Percentiles rank a stretch among this genome's conserved stretches.
phyloP scores from a whole-genome alignment of 2,329 filamentous ascomycete species.

The Gremmenia infestans region DNA sequence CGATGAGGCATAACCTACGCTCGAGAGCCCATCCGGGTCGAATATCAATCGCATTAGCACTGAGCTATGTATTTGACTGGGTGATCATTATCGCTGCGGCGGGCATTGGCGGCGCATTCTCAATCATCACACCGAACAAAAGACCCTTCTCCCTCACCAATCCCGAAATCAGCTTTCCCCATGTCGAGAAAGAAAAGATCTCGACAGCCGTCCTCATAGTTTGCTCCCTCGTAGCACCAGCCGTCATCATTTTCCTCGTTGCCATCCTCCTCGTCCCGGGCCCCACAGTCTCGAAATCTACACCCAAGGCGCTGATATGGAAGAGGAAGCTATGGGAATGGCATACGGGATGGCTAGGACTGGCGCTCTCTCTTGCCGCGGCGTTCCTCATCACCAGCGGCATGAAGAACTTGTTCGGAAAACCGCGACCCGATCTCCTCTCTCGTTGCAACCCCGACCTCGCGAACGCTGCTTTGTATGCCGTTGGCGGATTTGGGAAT shows the following conservation, averaged over 20 bases:
- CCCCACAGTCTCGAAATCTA: constrained; percentile 56
- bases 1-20: constrained; percentile 9
- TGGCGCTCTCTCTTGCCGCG: constrained; percentile 65
- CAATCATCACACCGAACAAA: constrained; percentile 57
- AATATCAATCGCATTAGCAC: constrained; percentile 38
- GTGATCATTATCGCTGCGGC: constrained; percentile 57
- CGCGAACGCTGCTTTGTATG: constrained; percentile 51
- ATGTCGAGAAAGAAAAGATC: constrained; percentile 65
- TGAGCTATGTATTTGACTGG: constrained; percentile 73
- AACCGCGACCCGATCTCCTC: constrained; percentile 59
- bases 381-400: constrained; percentile 79
- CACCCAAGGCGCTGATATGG: constrained; percentile 64
- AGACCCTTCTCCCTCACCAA: constrained; percentile 69
- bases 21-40: constrained; percentile 17
- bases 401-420: constrained; percentile 71
- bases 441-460: constrained; percentile 74
- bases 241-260: constrained; percentile 62
- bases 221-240: constrained; percentile 60
- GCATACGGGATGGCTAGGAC: constrained; percentile 78
- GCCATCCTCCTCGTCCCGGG: constrained; percentile 69
- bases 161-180: constrained; percentile 72
- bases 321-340: constrained; percentile 86
- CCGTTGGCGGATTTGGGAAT: constrained; percentile 55
- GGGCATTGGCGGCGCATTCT: constrained; percentile 54
- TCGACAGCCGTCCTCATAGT: constrained; percentile 59